phyloP scores from a whole-genome alignment of 768 basidiomycete genomes.

The Rhizopogon vesiculosus region DNA sequence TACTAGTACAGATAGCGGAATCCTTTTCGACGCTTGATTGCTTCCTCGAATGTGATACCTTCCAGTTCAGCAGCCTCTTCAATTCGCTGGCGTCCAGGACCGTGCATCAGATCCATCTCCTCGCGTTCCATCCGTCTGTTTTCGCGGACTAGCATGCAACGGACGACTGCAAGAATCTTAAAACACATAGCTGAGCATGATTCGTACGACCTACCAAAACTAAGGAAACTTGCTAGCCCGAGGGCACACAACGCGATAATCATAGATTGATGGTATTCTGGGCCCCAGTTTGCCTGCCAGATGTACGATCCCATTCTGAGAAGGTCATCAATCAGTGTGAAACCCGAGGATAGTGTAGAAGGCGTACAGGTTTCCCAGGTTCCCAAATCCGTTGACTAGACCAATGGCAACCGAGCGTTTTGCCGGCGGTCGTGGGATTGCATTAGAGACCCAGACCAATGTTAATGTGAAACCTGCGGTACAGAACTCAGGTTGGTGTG shows the following conservation, averaged over 20 bases:
- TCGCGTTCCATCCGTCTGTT: slow-evolving; percentile 48
- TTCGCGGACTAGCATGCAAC: slow-evolving; percentile 37
- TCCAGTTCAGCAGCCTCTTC: slow-evolving; percentile 56
- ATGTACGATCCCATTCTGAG: slow-evolving; percentile 55
- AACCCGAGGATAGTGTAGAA: not conserved
- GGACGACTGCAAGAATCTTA: slow-evolving; percentile 29
- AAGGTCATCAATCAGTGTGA: not conserved
- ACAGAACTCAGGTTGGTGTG: not conserved
- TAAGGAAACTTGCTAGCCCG: slow-evolving; percentile 26
- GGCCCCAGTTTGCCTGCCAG: slow-evolving; percentile 59
- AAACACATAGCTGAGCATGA: not conserved
- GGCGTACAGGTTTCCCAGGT: slow-evolving; percentile 53
- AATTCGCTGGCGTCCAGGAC: slow-evolving; percentile 43
- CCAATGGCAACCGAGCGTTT: slow-evolving; percentile 52
- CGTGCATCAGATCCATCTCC: slow-evolving; percentile 40
- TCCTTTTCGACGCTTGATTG: slow-evolving; percentile 49
- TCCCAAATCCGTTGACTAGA: slow-evolving; percentile 57
- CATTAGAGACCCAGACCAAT: slow-evolving; percentile 60
- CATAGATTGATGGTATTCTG: slow-evolving; percentile 60
- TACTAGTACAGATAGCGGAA: slow-evolving; percentile 51
- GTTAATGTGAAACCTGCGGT: slow-evolving; percentile 36
- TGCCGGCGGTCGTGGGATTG: slow-evolving; percentile 56
- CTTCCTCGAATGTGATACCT: slow-evolving; percentile 56
- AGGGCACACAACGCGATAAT: slow-evolving; percentile 40
- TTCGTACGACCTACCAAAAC: slow-evolving; percentile 23